Percentiles rank a stretch among this genome's conserved stretches.
Conservation (phyloP, 1,284 basidiomycete species). For the Rhodotorula sp. region DNA sequence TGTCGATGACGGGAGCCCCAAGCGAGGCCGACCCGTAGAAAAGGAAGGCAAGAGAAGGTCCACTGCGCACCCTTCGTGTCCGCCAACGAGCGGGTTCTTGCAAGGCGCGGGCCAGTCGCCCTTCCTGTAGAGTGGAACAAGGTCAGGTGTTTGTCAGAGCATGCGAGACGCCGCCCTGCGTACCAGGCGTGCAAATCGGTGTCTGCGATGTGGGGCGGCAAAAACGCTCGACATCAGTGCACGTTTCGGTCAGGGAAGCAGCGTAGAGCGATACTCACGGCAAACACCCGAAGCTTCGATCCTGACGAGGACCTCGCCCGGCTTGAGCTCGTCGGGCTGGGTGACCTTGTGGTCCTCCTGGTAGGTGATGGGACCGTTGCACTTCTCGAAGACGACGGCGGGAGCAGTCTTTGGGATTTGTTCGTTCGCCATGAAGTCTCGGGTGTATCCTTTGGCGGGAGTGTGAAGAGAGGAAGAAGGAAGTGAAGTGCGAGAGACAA, state of each 20-base stretch:
- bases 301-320: constrained; percentile 78
- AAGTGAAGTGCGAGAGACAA: background rate
- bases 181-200: constrained; percentile 11
- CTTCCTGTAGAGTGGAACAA: background rate
- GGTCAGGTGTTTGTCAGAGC: no score
- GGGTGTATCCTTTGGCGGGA: background rate
- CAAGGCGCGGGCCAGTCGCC: constrained; percentile 47
- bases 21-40: background rate
- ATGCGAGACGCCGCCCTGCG: background rate
- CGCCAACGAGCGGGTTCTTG: constrained; percentile 64
- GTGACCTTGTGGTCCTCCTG: constrained; percentile 56
- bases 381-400: constrained; percentile 19
- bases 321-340: constrained; percentile 64
- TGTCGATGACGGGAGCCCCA: no score
- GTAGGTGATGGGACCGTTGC: constrained; percentile 43
- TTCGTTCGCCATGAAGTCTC: background rate
- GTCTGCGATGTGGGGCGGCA: background rate
- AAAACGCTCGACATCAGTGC: background rate
- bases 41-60: no score
- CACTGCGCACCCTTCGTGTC: constrained; percentile 6
- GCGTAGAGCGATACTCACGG: background rate
- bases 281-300: constrained; percentile 50
- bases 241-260: no score
- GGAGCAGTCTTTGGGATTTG: constrained; percentile 14
- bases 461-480: background rate